Base-by-base conservation (phyloP, 768 basidiomycete species). In the Mycena galericulata region DNA sequence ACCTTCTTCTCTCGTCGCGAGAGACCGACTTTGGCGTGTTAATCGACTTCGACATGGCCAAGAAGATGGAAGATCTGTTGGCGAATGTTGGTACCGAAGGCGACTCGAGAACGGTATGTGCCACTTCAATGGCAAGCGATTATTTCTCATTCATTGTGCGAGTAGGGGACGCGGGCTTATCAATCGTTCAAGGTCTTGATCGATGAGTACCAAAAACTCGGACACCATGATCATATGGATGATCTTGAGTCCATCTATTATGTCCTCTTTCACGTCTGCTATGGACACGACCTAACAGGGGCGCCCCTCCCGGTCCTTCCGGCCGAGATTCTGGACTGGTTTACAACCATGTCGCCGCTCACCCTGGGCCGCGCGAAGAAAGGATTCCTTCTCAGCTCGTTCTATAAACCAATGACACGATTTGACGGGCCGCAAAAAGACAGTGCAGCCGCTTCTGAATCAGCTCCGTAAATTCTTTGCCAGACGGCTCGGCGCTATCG, bases 1-100 rank as follows among this genome's bases (percentile, higher is more conserved):
- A 77, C 34, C 72, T 77, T 27, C 70, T 75, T 17, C 58, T 75
- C 51, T 40, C 51, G 2, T 26, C 50, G 2, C 0, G 20, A 9
- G 47, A 51, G 2, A 18, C 27, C 18, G 47, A 20, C 1, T 32
- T 7, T 20, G 64, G 36, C 14, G 64, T 66, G 8, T 8, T 59
- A 15, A 66, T 58, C 24, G 63, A 65, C n/a, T 65, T 32, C 14
- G 63, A 65, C 26, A 26, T 65, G 54, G 63, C 63, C 15, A 61
- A 38, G 29, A 61, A n/a, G 22, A 36, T 61, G 47, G 10, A 26
- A 18, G 60, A 50, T 15, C 30, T 61, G 27, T 18, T 50, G 1
- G 22, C 47, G 17, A 40, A 1, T 12, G 12, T 27, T 15, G 17
- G 27, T 11, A 46, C 34, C 4, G 29, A 51, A 20, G 40, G 40